Conservation (phyloP, 257 asterid genomes). For the Scutellaria minor region DNA sequence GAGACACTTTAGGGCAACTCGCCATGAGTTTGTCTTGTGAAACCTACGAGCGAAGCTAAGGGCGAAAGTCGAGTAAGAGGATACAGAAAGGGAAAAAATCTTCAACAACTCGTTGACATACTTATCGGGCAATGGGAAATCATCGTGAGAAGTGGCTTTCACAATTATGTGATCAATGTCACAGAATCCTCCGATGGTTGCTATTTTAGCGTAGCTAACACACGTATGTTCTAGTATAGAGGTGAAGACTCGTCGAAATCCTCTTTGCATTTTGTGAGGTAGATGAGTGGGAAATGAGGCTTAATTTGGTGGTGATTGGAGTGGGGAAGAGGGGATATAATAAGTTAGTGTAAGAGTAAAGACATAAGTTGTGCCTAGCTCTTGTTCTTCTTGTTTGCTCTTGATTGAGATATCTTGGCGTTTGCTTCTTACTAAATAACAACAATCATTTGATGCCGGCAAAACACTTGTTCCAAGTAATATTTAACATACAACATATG, state of each 20-base stretch:
- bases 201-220: conserved; percentile 65
- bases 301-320: background rate
- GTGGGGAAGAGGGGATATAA: background rate
- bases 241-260: conserved; percentile 49
- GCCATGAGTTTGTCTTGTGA: conserved; percentile 57
- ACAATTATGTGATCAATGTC: conserved; percentile 53
- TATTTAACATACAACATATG: too few species aligned
- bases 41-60: conserved; percentile 50
- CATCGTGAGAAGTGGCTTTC: conserved; percentile 69
- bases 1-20: conserved; percentile 72
- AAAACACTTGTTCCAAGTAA: too few species aligned
- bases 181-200: conserved; percentile 61
- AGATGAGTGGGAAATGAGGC: background rate
- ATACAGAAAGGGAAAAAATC: conserved; percentile 51
- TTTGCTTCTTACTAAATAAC: conserved; percentile 25
- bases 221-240: conserved; percentile 50
- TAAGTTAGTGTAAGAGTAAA: conserved; percentile 20
- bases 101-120: conserved; percentile 56
- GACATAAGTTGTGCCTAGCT: conserved; percentile 29
- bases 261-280: conserved; percentile 41
- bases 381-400: conserved; percentile 16
- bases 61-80: conserved; percentile 50
- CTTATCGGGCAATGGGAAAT: conserved; percentile 50
- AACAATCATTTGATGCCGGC: conserved; percentile 35
- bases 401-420: conserved; percentile 18